phyloP scores from a whole-genome alignment of 495 filamentous ascomycete species.

The Penicillium lagena region DNA sequence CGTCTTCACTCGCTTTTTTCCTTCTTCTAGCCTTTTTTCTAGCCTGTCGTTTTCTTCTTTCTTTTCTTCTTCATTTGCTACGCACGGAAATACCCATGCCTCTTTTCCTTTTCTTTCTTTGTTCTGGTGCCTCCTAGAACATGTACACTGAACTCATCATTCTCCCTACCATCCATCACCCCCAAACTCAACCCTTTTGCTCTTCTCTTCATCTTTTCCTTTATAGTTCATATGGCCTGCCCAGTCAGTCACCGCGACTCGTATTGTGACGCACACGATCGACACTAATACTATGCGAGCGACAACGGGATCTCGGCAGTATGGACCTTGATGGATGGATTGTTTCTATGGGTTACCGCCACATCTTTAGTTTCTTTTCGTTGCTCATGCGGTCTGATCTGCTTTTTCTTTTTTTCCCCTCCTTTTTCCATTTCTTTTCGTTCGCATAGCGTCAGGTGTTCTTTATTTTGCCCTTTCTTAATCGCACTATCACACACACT shows the following conservation, averaged over 20 bases:
- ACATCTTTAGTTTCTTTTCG: background rate
- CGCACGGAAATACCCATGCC: slow-evolving; percentile 30
- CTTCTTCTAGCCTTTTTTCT: slow-evolving; percentile 8
- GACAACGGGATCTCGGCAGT: background rate
- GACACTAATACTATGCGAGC: slow-evolving; percentile 4
- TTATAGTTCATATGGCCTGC: slow-evolving; percentile 2
- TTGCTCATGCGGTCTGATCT: background rate
- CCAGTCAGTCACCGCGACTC: background rate
- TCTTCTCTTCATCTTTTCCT: slow-evolving; percentile 4
- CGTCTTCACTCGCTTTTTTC: slow-evolving; percentile 12
- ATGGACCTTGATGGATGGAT: background rate
- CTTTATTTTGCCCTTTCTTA: slow-evolving; percentile 1
- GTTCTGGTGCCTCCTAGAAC: slow-evolving; percentile 15
- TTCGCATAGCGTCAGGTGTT: slow-evolving; percentile 42
- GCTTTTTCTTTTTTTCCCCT: slow-evolving; percentile 6
- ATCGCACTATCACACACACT: no score
- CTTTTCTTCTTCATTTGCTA: slow-evolving; percentile 23
- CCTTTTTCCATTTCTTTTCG: slow-evolving; percentile 22
- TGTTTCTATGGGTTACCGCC: background rate
- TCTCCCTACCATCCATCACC: slow-evolving; percentile 1
- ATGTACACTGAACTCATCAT: slow-evolving; percentile 25
- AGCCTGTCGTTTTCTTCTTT: slow-evolving; percentile 7
- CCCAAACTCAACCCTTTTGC: background rate
- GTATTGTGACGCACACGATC: slow-evolving; percentile 11
- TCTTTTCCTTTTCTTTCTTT: slow-evolving; percentile 9